phyloP scores from a whole-genome alignment of 1,139 yeast species.

The Kodamaea alishanica region DNA sequence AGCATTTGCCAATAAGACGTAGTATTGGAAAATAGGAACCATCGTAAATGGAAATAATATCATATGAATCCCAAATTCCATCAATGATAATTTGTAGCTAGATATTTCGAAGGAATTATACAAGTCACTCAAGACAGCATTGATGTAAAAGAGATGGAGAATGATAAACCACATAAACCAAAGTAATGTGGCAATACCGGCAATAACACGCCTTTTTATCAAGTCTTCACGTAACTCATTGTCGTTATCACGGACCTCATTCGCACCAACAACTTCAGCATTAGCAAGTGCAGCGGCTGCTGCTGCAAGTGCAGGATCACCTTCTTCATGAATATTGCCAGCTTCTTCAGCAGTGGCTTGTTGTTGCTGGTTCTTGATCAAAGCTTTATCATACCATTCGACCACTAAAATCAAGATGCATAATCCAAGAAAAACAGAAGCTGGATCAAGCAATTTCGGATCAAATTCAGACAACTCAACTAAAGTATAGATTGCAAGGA shows the following conservation, averaged over 20 bases:
- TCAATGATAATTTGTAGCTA: constrained; percentile 2
- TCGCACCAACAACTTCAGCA: too few relatives aligned
- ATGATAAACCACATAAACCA: constrained; percentile 1
- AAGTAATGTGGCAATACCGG: constrained; percentile 3
- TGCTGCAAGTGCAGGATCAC: neutral
- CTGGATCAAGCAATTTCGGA: constrained; percentile 7
- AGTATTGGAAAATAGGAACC: constrained; percentile 2
- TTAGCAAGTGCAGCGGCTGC: neutral
- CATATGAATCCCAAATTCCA: neutral
- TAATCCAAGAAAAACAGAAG: constrained; percentile 19
- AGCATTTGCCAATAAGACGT: constrained; percentile 2
- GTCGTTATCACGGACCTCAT: too few relatives aligned
- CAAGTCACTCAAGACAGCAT: neutral
- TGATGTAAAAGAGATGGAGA: constrained; percentile 1
- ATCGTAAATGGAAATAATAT: constrained; percentile 5
- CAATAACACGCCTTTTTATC: too few relatives aligned
- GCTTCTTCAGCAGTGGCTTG: neutral
- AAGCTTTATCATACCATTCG: constrained; percentile 12
- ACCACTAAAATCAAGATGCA: constrained; percentile 17
- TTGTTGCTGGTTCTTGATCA: neutral
- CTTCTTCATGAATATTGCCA: neutral
- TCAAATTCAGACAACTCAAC: neutral
- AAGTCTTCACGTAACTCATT: too few relatives aligned
- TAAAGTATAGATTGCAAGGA: constrained; percentile 10
- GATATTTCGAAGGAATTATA: constrained; percentile 1